These are phyloP conservation scores for Russula griseocarnosa DNA, from an alignment of 768 basidiomycete species.

Conservation along the genomic window DNA sequence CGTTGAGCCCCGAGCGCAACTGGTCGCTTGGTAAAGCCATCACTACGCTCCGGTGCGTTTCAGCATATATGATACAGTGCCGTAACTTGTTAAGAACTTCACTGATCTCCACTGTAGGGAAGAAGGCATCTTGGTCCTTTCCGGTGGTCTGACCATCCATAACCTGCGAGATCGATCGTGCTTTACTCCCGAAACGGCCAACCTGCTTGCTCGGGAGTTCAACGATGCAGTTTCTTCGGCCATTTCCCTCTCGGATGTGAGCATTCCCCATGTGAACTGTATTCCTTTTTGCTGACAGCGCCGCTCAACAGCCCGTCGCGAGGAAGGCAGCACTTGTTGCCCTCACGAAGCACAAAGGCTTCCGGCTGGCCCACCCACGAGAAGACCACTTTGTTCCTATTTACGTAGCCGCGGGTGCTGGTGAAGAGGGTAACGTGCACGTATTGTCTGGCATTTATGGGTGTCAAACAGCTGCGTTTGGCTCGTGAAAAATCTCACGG, in stretches of 20 bases:
- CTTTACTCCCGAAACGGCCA: slow-evolving; percentile 49
- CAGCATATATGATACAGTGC: not conserved
- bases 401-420: slow-evolving; percentile 73
- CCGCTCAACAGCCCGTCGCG: slow-evolving; percentile 39
- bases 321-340: slow-evolving; percentile 54
- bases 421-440: slow-evolving; percentile 49
- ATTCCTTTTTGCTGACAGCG: not conserved
- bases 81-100: not conserved
- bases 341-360: slow-evolving; percentile 56
- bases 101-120: slow-evolving; percentile 38
- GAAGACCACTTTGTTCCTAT: slow-evolving; percentile 81
- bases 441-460: slow-evolving; percentile 54
- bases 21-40: slow-evolving; percentile 65
- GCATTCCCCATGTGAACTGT: slow-evolving; percentile 29
- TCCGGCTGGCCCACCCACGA: slow-evolving; percentile 65
- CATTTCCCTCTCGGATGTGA: slow-evolving; percentile 47
- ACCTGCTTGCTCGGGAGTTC: slow-evolving; percentile 49
- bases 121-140: slow-evolving; percentile 63
- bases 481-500: slow-evolving; percentile 36
- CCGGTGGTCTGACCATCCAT: slow-evolving; percentile 67
- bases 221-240: slow-evolving; percentile 58
- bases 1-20: slow-evolving; percentile 54
- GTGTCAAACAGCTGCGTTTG: slow-evolving; percentile 64
- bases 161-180: slow-evolving; percentile 54
- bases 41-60: slow-evolving; percentile 49